Percentiles rank a stretch among this genome's conserved stretches.
phyloP scores from a whole-genome alignment of 768 basidiomycete species.

The Leccinum fibrillosum region DNA sequence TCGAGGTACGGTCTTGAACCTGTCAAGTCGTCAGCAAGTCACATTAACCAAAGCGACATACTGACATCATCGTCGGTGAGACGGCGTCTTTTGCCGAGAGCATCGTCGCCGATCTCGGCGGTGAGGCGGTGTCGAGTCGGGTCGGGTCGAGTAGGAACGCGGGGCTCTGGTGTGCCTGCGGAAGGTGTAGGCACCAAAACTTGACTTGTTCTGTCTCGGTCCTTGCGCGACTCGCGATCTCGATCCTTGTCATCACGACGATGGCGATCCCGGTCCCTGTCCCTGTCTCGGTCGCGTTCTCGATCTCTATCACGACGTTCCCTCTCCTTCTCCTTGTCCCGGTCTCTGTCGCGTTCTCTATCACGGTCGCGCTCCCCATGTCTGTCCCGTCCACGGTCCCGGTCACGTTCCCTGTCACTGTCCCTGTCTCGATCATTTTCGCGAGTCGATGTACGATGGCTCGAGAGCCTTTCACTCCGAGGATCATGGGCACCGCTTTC shows the following conservation, averaged over 20 bases:
- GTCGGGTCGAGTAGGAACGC: conserved; percentile 61
- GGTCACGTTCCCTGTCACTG: conserved; percentile 45
- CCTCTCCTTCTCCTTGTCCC: conserved; percentile 40
- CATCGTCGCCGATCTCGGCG: conserved; percentile 52
- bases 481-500: conserved; percentile 51
- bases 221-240: conserved; percentile 60
- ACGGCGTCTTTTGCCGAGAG: conserved; percentile 69
- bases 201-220: conserved; percentile 45
- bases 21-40: conserved; percentile 28
- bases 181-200: conserved; percentile 31
- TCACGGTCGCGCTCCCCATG: conserved; percentile 49
- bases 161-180: conserved; percentile 45
- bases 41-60: conserved; percentile 7
- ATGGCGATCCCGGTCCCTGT: conserved; percentile 44
- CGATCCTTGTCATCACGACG: conserved; percentile 62
- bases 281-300: conserved; percentile 49
- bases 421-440: conserved; percentile 40
- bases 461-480: conserved; percentile 46
- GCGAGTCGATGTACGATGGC: conserved; percentile 37
- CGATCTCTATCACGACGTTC: conserved; percentile 40
- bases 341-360: conserved; percentile 35
- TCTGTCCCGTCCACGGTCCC: conserved; percentile 45
- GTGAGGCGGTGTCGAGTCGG: conserved; percentile 50
- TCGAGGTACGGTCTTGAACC: conserved; percentile 66
- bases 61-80: conserved; percentile 72